These are phyloP conservation scores for Thraustochytrium sp. DNA, from an alignment of 352 stramenopile genomes.

Conservation along the genomic window DNA sequence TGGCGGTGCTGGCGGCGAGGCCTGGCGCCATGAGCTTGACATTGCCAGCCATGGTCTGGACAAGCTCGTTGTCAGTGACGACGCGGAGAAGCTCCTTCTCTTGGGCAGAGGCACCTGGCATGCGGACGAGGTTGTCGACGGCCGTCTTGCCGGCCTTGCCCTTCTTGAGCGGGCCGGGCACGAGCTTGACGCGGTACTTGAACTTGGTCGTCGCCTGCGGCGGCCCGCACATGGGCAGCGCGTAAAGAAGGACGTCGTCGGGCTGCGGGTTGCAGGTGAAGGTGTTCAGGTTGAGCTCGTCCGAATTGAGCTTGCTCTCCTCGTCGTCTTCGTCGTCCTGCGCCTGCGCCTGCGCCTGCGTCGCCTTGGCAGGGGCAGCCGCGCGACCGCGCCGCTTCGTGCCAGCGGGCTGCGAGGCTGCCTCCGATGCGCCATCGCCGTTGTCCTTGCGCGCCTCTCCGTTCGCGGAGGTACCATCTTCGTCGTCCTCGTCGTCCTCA, in stretches of 20 bases:
- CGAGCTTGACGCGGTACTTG: conserved; percentile 87
- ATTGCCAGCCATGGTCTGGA: conserved; percentile 75
- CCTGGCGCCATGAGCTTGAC: conserved; percentile 76
- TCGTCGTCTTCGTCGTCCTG: not conserved
- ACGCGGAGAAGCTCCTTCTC: conserved; percentile 79
- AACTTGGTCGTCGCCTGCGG: conserved; percentile 73
- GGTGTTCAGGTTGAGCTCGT: conserved; percentile 68
- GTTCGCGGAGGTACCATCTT: too few species aligned
- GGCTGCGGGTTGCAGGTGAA: conserved; percentile 70
- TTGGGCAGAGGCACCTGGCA: conserved; percentile 25
- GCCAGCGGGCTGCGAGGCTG: too few species aligned
- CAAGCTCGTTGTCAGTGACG: conserved; percentile 74
- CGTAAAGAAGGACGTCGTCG: conserved; percentile 75
- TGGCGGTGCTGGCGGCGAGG: conserved; percentile 26
- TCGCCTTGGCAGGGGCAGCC: not conserved
- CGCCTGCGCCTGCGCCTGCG: not conserved
- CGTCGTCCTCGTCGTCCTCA: not conserved
- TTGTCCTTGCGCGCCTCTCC: too few species aligned
- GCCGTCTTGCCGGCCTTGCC: conserved; percentile 77
- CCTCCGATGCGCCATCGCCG: not conserved
- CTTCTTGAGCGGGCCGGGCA: conserved; percentile 76
- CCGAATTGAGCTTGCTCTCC: conserved; percentile 52
- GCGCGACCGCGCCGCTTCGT: too few species aligned
- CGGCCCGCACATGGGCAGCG: conserved; percentile 80
- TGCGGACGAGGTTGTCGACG: conserved; percentile 59